A percentile compares a stretch with the other conserved stretches of the same genome.
Evolutionary conservation across 768 basidiomycete genomes (phyloP).

Genomic region (Lenzites betulinus): DNA sequence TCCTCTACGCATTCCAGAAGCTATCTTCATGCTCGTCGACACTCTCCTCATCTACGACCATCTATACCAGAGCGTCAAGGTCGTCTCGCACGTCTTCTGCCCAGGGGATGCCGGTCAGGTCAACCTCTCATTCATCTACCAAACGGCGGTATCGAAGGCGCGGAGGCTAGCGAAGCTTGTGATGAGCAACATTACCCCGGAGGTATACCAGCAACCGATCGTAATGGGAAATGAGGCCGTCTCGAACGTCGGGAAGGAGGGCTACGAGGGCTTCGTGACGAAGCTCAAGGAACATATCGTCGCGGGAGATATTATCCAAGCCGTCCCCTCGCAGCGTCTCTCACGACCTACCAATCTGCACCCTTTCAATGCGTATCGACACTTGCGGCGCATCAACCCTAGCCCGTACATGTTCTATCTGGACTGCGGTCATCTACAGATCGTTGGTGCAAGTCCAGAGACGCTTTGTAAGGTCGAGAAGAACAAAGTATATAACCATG

Average conservation of each 20-base stretch:
- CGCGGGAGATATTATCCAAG: slow-evolving; percentile 97
- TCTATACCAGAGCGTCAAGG: slow-evolving; percentile 90
- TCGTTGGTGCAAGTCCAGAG: slow-evolving; percentile 98
- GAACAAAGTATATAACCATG: slow-evolving; percentile 94
- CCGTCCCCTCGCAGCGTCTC: slow-evolving; percentile 93
- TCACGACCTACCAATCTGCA: slow-evolving; percentile 84
- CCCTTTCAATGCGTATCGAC: slow-evolving; percentile 96
- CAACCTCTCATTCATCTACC: slow-evolving; percentile 84
- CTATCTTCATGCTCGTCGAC: slow-evolving; percentile 95
- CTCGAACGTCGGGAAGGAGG: slow-evolving; percentile 92
- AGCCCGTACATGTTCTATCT: slow-evolving; percentile 99
- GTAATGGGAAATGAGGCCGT: slow-evolving; percentile 66
- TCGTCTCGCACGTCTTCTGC: slow-evolving; percentile 94
- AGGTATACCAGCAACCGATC: slow-evolving; percentile 66
- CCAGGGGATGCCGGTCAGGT: slow-evolving; percentile 66
- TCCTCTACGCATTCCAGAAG: slow-evolving; percentile 86
- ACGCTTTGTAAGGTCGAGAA: slow-evolving; percentile 94
- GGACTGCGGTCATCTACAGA: slow-evolving; percentile 88
- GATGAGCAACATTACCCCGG: slow-evolving; percentile 52
- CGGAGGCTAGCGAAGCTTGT: slow-evolving; percentile 78
- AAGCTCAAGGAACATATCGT: slow-evolving; percentile 92
- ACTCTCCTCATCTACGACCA: slow-evolving; percentile 97
- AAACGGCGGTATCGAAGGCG: slow-evolving; percentile 82
- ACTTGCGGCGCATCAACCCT: slow-evolving; percentile 92
- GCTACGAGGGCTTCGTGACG: slow-evolving; percentile 91